Conservation (phyloP, 306 rosid genomes). For the Vigna nakashimae region DNA sequence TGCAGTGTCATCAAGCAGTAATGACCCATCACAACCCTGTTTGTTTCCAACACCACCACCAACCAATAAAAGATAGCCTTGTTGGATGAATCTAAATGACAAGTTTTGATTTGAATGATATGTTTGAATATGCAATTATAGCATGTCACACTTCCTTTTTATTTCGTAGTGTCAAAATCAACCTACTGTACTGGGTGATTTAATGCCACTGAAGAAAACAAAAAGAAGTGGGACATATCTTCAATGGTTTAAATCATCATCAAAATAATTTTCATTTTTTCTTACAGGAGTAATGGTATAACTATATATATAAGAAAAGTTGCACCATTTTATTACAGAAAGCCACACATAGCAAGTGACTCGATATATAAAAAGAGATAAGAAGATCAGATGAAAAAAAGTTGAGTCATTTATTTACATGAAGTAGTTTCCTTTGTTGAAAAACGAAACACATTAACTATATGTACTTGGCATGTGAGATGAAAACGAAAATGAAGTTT, state of each 20-base stretch:
- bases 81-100: too few species aligned
- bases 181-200: not conserved
- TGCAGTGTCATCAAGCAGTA: constrained; percentile 73
- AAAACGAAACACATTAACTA: not conserved
- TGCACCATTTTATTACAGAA: too few species aligned
- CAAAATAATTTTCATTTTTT: too few species aligned
- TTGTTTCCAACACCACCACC: not conserved
- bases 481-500: not conserved
- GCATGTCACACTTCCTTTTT: too few species aligned
- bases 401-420: not conserved
- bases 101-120: too few species aligned
- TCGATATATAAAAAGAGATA: not conserved
- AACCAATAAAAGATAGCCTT: not conserved
- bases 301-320: not conserved
- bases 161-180: not conserved
- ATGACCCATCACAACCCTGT: constrained; percentile 90
- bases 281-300: not conserved
- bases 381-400: not conserved
- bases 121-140: too few species aligned
- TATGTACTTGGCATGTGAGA: not conserved
- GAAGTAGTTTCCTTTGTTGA: not conserved
- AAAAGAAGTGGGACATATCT: too few species aligned
- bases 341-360: not conserved
- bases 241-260: too few species aligned
- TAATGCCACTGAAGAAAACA: not conserved